These are phyloP conservation scores for Mycena metata DNA, from an alignment of 768 basidiomycete species.

Conservation along the genomic window DNA sequence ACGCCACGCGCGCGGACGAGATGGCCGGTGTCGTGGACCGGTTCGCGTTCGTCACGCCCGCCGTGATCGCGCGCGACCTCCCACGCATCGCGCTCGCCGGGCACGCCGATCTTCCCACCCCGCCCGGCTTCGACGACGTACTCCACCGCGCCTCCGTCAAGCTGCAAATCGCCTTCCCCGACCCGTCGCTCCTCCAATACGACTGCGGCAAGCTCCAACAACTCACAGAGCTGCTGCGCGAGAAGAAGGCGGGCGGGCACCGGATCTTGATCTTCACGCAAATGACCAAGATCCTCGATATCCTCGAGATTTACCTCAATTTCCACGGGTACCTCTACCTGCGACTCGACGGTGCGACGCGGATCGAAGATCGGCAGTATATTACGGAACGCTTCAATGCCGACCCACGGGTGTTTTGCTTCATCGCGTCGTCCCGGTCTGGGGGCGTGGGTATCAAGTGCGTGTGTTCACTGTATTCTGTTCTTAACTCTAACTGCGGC, in stretches of 20 bases:
- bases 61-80: constrained; percentile 82
- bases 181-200: constrained; percentile 89
- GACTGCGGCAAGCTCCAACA: constrained; percentile 97
- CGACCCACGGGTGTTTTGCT: constrained; percentile 84
- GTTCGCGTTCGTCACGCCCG: constrained; percentile 87
- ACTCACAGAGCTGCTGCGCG: constrained; percentile 81
- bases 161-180: constrained; percentile 94
- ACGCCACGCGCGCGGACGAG: constrained; percentile 67
- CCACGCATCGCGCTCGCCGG: constrained; percentile 72
- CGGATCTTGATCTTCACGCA: constrained; percentile 96
- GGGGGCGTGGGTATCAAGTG: constrained; percentile 96
- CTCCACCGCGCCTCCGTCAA: constrained; percentile 85
- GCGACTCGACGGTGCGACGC: constrained; percentile 94
- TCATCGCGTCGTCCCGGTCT: constrained; percentile 87
- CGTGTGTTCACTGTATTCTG: constrained; percentile 42
- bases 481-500: constrained; percentile 30
- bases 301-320: constrained; percentile 93
- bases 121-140: constrained; percentile 70
- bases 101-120: constrained; percentile 47
- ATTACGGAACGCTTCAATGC: constrained; percentile 91
- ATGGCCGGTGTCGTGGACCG: constrained; percentile 68
- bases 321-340: constrained; percentile 95
- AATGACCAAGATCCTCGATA: constrained; percentile 95
- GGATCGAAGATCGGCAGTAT: constrained; percentile 93
- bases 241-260: constrained; percentile 90